Evolutionary conservation across 129 eudicot genomes (phyloP).

Genomic region (Tagetes patula): DNA sequence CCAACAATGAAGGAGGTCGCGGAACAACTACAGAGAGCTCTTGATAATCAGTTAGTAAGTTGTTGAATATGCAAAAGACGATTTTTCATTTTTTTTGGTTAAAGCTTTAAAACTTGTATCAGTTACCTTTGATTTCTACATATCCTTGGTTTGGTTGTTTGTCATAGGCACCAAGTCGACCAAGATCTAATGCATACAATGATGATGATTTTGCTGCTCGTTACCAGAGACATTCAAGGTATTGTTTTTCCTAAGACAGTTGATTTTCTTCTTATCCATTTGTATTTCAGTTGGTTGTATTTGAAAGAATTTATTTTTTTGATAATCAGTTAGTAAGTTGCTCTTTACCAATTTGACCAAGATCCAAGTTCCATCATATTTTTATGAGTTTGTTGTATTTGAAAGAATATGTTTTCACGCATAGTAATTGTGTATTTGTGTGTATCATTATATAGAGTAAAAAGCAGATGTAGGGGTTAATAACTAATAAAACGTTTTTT

Average conservation of each 20-base stretch:
- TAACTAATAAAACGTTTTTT: no score
- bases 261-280: background rate
- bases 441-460: no score
- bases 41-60: conserved; percentile 5
- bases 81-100: background rate
- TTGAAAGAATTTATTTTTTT: no score
- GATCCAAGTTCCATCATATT: no score
- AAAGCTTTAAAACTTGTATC: background rate
- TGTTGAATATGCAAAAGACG: background rate
- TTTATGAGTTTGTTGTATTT: no score
- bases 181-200: background rate
- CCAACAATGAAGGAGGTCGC: conserved; percentile 20
- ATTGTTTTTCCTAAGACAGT: background rate
- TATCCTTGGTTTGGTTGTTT: background rate
- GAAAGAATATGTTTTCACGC: no score
- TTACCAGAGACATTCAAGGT: background rate
- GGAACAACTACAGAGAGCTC: conserved; percentile 16
- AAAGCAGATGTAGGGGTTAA: no score
- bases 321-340: no score
- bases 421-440: no score
- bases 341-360: no score
- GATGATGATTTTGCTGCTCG: background rate
- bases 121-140: background rate
- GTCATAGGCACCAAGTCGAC: background rate
- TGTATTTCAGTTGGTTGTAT: no score